Evolutionary conservation across 495 filamentous ascomycete species (phyloP).

Genomic region (Xylaria cubensis): DNA sequence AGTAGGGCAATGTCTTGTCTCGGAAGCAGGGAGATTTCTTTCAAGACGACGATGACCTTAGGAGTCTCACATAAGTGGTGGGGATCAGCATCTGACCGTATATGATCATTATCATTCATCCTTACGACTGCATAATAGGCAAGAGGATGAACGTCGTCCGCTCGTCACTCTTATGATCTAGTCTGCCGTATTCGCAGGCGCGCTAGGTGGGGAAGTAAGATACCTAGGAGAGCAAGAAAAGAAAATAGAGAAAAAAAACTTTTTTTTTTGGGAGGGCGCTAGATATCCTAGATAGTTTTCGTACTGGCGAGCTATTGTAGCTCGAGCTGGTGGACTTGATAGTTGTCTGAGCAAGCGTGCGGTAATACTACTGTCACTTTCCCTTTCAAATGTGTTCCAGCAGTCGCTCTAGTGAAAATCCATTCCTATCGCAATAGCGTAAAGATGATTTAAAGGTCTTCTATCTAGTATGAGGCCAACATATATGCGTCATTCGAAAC

Average conservation of each 20-base stretch:
- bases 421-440: background rate
- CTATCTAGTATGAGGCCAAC: background rate
- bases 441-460: background rate
- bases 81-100: background rate
- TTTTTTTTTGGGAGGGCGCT: conserved; percentile 33
- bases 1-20: conserved; percentile 10
- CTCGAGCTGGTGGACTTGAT: conserved; percentile 36
- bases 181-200: background rate
- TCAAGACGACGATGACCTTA: background rate
- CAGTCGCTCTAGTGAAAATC: conserved; percentile 8
- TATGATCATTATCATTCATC: conserved; percentile 8
- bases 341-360: conserved; percentile 41
- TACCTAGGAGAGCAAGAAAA: conserved; percentile 18
- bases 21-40: background rate
- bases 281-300: conserved; percentile 34
- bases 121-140: conserved; percentile 2
- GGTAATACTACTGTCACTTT: conserved; percentile 31
- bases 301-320: conserved; percentile 30
- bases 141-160: background rate
- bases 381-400: conserved; percentile 28
- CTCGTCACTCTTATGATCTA: background rate
- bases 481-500: conserved; percentile 26
- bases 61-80: background rate
- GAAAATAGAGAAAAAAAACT: conserved; percentile 29
- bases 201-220: background rate